Percentiles rank a stretch among this genome's conserved stretches.
These are phyloP conservation scores for Zopfochytrium polystomum DNA, from an alignment of 371 early-diverging fungal genomes.

Conservation along the genomic window DNA sequence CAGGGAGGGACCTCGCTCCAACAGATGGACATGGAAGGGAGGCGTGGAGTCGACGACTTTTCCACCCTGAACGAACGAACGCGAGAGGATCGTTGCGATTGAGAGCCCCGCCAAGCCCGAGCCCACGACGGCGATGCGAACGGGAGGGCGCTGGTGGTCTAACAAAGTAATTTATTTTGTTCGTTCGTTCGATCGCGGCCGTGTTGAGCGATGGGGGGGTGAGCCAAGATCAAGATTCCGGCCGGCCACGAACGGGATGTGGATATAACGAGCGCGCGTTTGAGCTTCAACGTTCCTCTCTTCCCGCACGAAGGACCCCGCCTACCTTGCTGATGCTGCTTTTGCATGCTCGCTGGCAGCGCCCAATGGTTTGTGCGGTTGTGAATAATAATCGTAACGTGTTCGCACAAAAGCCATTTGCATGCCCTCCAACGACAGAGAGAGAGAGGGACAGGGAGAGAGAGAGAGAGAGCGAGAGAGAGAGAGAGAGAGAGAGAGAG, in stretches of 20 bases:
- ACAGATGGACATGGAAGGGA: conserved; percentile 65
- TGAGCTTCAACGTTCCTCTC: not conserved
- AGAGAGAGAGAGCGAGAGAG: too few relatives aligned
- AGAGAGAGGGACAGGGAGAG: too few relatives aligned
- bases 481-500: too few relatives aligned
- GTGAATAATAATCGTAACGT: too few relatives aligned
- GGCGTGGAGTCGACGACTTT: too few relatives aligned
- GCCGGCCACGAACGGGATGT: not conserved
- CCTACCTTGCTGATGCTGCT: too few relatives aligned
- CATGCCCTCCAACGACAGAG: too few relatives aligned
- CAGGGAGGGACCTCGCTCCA: conserved; percentile 60
- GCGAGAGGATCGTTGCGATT: conserved; percentile 64
- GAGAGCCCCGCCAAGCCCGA: conserved; percentile 80
- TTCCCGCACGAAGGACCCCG: not conserved
- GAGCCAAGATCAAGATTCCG: not conserved
- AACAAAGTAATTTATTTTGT: conserved; percentile 21
- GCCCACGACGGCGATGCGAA: conserved; percentile 67
- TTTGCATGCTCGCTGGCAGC: too few relatives aligned
- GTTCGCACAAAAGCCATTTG: too few relatives aligned
- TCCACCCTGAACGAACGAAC: too few relatives aligned
- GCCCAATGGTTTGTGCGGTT: too few relatives aligned
- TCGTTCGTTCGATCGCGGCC: conserved; percentile 11
- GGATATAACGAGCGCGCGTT: not conserved
- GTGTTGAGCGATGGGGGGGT: not conserved
- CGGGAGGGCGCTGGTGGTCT: not conserved